These are phyloP conservation scores for Xylaria sp. DNA, from an alignment of 2,329 filamentous ascomycete species.

Conservation along the genomic window DNA sequence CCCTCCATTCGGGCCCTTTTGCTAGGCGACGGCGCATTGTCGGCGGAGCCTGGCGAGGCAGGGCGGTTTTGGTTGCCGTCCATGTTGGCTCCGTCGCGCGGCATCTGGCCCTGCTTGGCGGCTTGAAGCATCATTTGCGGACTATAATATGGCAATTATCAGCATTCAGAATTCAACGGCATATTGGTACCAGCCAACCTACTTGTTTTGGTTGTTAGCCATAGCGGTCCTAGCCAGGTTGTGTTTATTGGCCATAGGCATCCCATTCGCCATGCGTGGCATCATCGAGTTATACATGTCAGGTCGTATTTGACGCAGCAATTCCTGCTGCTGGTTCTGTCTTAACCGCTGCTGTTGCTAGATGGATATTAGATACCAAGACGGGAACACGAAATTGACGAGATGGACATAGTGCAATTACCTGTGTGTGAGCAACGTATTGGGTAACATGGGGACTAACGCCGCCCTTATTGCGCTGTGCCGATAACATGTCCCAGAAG, in stretches of 20 bases:
- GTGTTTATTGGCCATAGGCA: conserved; percentile 62
- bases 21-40: conserved; percentile 89
- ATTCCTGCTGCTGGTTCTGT: conserved; percentile 77
- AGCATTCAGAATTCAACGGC: conserved; percentile 23
- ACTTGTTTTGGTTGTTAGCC: conserved; percentile 79
- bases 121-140: conserved; percentile 73
- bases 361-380: conserved; percentile 34
- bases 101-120: conserved; percentile 81
- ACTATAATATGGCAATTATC: conserved; percentile 45
- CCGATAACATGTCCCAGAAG: conserved; percentile 95
- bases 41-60: conserved; percentile 79
- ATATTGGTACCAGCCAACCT: conserved; percentile 42
- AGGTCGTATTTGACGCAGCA: conserved; percentile 74
- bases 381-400: conserved; percentile 18
- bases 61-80: conserved; percentile 82
- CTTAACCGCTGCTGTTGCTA: conserved; percentile 73
- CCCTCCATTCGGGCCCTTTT: conserved; percentile 86
- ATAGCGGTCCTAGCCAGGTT: conserved; percentile 76
- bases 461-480: conserved; percentile 72
- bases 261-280: conserved; percentile 67
- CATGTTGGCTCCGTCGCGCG: conserved; percentile 84
- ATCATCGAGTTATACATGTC: conserved; percentile 70
- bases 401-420: conserved; percentile 49
- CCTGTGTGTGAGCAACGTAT: conserved; percentile 85
- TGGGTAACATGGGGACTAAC: conserved; percentile 68